Percentiles rank a stretch among this genome's conserved stretches.
Conservation (phyloP, 192 early-diverging fungal species). For the Entomortierella chlamydospora region DNA sequence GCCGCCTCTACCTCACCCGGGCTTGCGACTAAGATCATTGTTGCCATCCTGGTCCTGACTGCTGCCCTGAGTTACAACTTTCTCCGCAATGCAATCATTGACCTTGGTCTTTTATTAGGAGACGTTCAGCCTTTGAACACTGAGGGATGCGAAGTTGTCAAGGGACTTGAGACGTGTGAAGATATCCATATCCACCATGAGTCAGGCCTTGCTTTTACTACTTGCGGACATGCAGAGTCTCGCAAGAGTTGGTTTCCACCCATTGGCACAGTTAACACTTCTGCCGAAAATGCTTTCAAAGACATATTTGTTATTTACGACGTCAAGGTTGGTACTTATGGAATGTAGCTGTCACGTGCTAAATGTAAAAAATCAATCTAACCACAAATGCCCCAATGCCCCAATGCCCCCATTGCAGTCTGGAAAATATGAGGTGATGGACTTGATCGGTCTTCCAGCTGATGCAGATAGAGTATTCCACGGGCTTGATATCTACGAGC, state of each 20-base stretch:
- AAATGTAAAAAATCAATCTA: not conserved
- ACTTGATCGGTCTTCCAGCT: constrained; percentile 47
- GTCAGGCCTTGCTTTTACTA: constrained; percentile 64
- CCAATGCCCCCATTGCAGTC: constrained; percentile 39
- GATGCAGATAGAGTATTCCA: constrained; percentile 57
- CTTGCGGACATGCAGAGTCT: constrained; percentile 62
- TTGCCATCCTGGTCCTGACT: constrained; percentile 9
- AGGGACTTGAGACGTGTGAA: constrained; percentile 65
- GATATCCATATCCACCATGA: constrained; percentile 65
- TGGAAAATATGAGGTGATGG: constrained; percentile 48
- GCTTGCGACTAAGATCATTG: not conserved
- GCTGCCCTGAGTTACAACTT: constrained; percentile 33
- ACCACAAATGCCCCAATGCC: too few relatives aligned
- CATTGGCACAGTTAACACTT: constrained; percentile 22
- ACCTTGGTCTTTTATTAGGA: constrained; percentile 25
- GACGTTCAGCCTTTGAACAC: constrained; percentile 30
- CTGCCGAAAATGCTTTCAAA: constrained; percentile 24
- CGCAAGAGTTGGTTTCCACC: constrained; percentile 64
- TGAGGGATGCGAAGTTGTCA: constrained; percentile 17
- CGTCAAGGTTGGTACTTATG: constrained; percentile 55
- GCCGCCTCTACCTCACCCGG: too few relatives aligned
- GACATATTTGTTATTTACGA: constrained; percentile 65
- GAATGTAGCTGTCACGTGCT: not conserved
- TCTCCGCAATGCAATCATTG: constrained; percentile 8
- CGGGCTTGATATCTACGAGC: constrained; percentile 65